Base-by-base conservation (phyloP, 768 basidiomycete genomes). In the Tylopilus intermedius region DNA sequence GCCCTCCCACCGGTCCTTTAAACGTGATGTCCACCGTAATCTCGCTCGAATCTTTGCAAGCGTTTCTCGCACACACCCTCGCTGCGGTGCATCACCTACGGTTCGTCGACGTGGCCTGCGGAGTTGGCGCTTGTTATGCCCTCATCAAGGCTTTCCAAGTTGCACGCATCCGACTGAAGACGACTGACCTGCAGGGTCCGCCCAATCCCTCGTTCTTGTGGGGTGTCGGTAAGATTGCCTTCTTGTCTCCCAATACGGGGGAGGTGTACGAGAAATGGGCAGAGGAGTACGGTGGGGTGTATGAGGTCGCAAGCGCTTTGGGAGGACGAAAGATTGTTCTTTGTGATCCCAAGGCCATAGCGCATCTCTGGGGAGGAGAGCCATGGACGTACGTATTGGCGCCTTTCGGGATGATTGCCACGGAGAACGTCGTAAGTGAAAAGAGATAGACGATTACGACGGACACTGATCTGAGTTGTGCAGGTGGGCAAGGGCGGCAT, bases 341-440 rank as follows among this genome's bases (percentile, higher is more conserved):
- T 5, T 69, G 71, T 45, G 79, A 80, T 49, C 75, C 76, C 0
- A 79, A 74, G 59, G 80, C 82, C 0, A 64, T 78, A 18, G 69
- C 74, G 0, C 79, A 83, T 55, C 73, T 80, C 39, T 79, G 73
- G 51, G 67, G 75, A 0, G 72, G 66, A 50, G 82, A 83, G 47
- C 77, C 80, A 0, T 78, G 58, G 66, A 63, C 67, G 0, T 72
- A 71, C 21, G 32, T 61, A 11, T 51, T 55, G 8, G 65, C 60
- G 18, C 68, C 57, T 48, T 55, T 56, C n/a, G 58, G 10, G 33
- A 47, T 45, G 62, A 56, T 47, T 3, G 52, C 48, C 0, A 60
- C 65, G 29, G 68, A 65, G 51, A 47, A 43, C 3, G 0, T 68
- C 14, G 72, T 72, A 50, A 50, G 70, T 14, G 5, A 33, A 8